Evolutionary conservation across 73 alveolate species (phyloP), one percentile per base, ranked within the genome.

Genomic region (Paramecium caudatum): DNA sequence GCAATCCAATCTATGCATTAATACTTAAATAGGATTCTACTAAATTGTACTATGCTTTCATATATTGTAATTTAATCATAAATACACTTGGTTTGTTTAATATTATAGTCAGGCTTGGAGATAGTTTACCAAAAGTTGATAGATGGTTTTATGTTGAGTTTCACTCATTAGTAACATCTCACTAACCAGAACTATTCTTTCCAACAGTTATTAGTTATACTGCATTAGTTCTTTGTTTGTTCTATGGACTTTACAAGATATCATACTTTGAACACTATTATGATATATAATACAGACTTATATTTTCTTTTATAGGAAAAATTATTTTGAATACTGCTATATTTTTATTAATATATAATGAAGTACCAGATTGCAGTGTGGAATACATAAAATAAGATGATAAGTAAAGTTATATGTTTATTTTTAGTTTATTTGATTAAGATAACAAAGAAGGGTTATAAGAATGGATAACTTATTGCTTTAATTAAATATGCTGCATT

Each of bases 211-310:
- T 36, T 8, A 25, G 47, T 5, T 65, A 65, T 65, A 1, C 83
- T 13, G 49, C 49, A 10, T 46, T 30, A 1, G 83, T 65, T 3
- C 15, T 65, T 32, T 9, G 16, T 15, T 74, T 74, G 21, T 74
- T 74, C 55, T 45, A 9, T 65, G 55, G 43, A 1, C 16, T 37
- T 74, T 74, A 74, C 32, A 74, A 74, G 32, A 34, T 41, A 19
- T 74, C 88, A n/a, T 74, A 74, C 46, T 43, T 74, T 74, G 88
- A 74, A 41, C 62, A 43, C 4, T 74, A 39, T 45, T 21, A 74
- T 21, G 88, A 74, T 32, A 74, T 74, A 21, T 15, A 74, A 45
- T 74, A 41, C 43, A 74, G 88, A 39, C 45, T 74, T 0, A 30
- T 74, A 19, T 15, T 45, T 1, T 41, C 88, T 39, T 74, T 74